A percentile compares a stretch with the other conserved stretches of the same genome.
These are phyloP conservation scores for Monilinia aucupariae DNA, from an alignment of 2,329 filamentous ascomycete species.

Conservation along the genomic window DNA sequence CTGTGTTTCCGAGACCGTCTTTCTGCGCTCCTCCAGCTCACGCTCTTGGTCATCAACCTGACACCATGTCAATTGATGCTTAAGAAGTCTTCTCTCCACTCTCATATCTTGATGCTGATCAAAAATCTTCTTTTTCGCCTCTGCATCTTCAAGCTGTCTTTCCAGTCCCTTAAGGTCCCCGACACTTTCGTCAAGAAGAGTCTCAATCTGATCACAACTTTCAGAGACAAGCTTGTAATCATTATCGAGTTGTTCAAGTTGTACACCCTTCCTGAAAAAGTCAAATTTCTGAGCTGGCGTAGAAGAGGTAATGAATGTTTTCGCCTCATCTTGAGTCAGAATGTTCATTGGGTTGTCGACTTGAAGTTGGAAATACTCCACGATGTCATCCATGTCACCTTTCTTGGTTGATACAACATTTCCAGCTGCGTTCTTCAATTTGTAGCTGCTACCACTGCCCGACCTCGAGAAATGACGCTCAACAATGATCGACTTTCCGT, in stretches of 20 bases:
- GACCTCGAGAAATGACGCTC: constrained; percentile 78
- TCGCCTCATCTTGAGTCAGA: constrained; percentile 88
- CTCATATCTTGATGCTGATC: constrained; percentile 62
- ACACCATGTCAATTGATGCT: constrained; percentile 74
- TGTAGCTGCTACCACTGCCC: constrained; percentile 71
- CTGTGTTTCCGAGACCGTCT: constrained; percentile 34
- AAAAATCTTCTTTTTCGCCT: constrained; percentile 58
- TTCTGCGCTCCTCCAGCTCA: constrained; percentile 41
- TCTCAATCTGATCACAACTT: constrained; percentile 65
- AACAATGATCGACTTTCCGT: constrained; percentile 80
- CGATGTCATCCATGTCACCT: constrained; percentile 82
- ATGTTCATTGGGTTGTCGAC: constrained; percentile 97
- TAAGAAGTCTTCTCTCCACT: constrained; percentile 52
- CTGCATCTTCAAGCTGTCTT: constrained; percentile 53
- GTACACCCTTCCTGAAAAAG: constrained; percentile 91
- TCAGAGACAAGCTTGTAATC: constrained; percentile 85
- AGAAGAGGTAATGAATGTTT: constrained; percentile 85
- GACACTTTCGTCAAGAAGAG: constrained; percentile 54
- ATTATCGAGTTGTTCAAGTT: constrained; percentile 83
- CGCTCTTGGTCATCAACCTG: constrained; percentile 75
- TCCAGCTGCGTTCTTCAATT: constrained; percentile 68
- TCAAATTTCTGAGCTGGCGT: constrained; percentile 84
- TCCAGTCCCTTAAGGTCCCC: constrained; percentile 61
- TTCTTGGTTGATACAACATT: constrained; percentile 76
- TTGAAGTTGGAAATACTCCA: constrained; percentile 87